These are phyloP conservation scores for Tricladium varicosporioides DNA, from an alignment of 2,329 filamentous ascomycete genomes.

Conservation along the genomic window DNA sequence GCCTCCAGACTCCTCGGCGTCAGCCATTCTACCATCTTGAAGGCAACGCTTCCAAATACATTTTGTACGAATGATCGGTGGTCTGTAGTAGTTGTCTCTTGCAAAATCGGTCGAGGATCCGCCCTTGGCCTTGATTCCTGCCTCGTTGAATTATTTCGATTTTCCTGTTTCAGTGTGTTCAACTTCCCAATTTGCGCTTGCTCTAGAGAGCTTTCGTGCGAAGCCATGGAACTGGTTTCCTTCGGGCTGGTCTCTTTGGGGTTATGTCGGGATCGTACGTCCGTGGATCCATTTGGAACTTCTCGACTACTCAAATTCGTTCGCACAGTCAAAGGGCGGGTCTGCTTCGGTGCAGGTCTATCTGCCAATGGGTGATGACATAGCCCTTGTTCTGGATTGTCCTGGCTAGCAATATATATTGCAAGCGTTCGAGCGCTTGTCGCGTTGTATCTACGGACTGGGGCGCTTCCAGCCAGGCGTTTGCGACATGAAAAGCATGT, in stretches of 20 bases:
- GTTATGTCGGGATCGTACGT: neutral
- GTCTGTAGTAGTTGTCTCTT: slow-evolving; percentile 46
- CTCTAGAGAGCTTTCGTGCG: neutral
- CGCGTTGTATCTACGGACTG: slow-evolving; percentile 75
- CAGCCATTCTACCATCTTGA: slow-evolving; percentile 72
- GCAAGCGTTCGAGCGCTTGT: slow-evolving; percentile 81
- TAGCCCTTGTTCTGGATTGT: slow-evolving; percentile 69
- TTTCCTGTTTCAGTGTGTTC: no score
- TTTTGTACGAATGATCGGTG: slow-evolving; percentile 63
- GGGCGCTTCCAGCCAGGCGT: slow-evolving; percentile 62
- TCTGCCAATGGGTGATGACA: slow-evolving; percentile 46
- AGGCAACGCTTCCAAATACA: slow-evolving; percentile 62
- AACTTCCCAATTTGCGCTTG: neutral
- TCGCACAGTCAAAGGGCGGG: slow-evolving; percentile 5
- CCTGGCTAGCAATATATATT: slow-evolving; percentile 75
- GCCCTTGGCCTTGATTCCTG: neutral
- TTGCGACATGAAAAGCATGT: slow-evolving; percentile 80
- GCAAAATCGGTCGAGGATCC: slow-evolving; percentile 9
- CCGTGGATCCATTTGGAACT: neutral
- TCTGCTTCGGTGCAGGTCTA: slow-evolving; percentile 7
- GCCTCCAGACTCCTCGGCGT: slow-evolving; percentile 47
- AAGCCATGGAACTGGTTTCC: no score
- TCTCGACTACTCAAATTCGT: neutral
- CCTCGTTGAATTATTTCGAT: neutral
- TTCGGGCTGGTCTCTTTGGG: neutral